A percentile compares a stretch with the other conserved stretches of the same genome.
phyloP scores from a whole-genome alignment of 1,139 yeast species.

The Zhuliangozyma parablackwelliae region DNA sequence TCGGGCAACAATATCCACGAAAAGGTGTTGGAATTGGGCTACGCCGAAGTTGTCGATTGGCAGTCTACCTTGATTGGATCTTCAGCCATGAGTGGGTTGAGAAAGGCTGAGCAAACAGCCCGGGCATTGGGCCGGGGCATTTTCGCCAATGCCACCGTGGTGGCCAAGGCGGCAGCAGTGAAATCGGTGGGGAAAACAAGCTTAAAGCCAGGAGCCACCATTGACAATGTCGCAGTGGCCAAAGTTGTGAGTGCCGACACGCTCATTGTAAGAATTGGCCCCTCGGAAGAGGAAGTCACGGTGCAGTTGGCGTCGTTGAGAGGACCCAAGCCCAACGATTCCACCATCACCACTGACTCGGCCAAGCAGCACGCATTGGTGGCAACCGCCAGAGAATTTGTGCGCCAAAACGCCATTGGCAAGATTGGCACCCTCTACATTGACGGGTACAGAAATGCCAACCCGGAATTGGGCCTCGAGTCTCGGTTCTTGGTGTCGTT shows the following conservation, averaged over 20 bases:
- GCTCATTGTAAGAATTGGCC: constrained; percentile 44
- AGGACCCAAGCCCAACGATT: constrained; percentile 64
- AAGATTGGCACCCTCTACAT: constrained; percentile 56
- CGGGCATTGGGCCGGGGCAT: constrained; percentile 57
- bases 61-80: constrained; percentile 73
- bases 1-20: constrained; percentile 69
- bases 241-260: constrained; percentile 71
- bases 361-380: constrained; percentile 47
- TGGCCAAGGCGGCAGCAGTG: constrained; percentile 13
- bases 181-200: constrained; percentile 13
- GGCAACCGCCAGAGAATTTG: constrained; percentile 67
- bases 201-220: constrained; percentile 43
- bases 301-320: constrained; percentile 74
- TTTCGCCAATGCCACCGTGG: constrained; percentile 43
- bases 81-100: constrained; percentile 52
- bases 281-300: constrained; percentile 48
- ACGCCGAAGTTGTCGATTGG: constrained; percentile 79
- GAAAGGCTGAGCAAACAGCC: constrained; percentile 69
- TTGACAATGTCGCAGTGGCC: constrained; percentile 52
- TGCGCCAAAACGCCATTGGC: constrained; percentile 65
- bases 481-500: constrained; percentile 62
- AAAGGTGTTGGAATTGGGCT: constrained; percentile 62
- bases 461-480: constrained; percentile 53
- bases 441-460: constrained; percentile 64
- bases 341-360: constrained; percentile 42